Base-by-base conservation (phyloP, 495 filamentous ascomycete genomes). In the Neurospora tetrasperma region DNA sequence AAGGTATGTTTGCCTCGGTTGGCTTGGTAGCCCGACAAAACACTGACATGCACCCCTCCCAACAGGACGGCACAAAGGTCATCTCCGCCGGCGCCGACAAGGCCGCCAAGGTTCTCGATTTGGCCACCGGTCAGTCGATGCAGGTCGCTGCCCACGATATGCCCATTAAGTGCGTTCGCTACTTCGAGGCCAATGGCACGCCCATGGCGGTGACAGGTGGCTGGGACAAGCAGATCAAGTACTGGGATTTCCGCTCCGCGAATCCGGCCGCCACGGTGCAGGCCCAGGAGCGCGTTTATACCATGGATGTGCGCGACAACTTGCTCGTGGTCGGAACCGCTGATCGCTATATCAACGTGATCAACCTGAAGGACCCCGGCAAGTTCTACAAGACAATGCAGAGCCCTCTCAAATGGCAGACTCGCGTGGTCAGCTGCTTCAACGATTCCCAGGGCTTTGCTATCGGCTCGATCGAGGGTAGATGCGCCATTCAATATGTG, bases 201-300 rank as follows among this genome's bases (percentile, higher is more conserved):
- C 90, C 84, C 75, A 89, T 96, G 79, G 85, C 97, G 41, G 90
- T 94, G 35, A 96, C 95, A 2, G 95, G 95, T 43, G 94, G 92
- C 3, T 98, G 95, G 95, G 95, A 98, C 83, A 96, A 96, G 85
- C 96, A 90, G 2, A 84, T 98, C 81, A 97, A 96, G 80, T 97
- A 95, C 83, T 98, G 95, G 95, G 95, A 98, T 80, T 80, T 97
- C 69, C 90, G 94, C 20, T 85, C 88, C 74, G 81, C 84, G 43
- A 66, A 66, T 23, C 88, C 93, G 6, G 89, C 90, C 40, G 92
- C 86, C 1, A 81, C 84, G 9, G 72, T 97, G 27, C 82, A 85
- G 8, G 91, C 90, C 76, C 90, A 92, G 77, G 94, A 98, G 75
- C 89, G 95, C 42, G 88, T 97, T 40, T 98, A 97, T 84, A 89